Base-by-base conservation (phyloP, 1,139 yeast species). In the Pichia kudriavzevii region DNA sequence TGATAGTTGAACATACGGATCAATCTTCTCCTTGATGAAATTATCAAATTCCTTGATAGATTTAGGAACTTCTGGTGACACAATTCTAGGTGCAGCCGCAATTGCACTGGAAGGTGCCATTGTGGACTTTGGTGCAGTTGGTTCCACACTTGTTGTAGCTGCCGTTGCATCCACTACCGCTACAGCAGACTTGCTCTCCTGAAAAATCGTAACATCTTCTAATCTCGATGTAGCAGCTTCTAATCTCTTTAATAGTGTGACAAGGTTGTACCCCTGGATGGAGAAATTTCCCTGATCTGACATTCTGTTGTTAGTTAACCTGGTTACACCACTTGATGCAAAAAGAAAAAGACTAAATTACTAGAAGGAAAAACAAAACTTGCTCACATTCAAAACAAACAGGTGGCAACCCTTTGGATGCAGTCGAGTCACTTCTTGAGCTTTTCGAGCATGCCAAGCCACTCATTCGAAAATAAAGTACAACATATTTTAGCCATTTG, bases 211-310 rank as follows among this genome's bases (percentile, higher is more conserved):
- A 38, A 87, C 76, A 58, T 87, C 95, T 53, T 87, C 96, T 51
- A 87, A 73, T 35, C 96, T 74, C 11, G 95, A 80, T 11, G 96
- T 85, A 26, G 96, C 96, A 13, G 94, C 91, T 59, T 87, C 96
- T 50, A 87, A 65, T 67, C 74, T 59, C 55, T 84, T 84, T 61
- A 84, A 72, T 39, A 84, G 69, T 40, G 93, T 84, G 30, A 81
- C 83, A 43, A 84, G 69, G 56, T 82, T 84, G 63, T 79, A 82
- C 16, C 93, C 91, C 51, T 80, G 91, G 29, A 79, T 73, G 48
- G 74, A 73, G 55, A 73, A 71, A 52, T 51, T 40, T n/a, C 32
- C 36, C 12, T 37, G 36, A n/a, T 39, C 42, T 4, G 38, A 12
- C 42, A 39, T 39, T 26, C 28, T n/a, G n/a, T n/a, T n/a, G n/a